Conservation (phyloP, 768 basidiomycete genomes). For the Stropharia rugosoannulata region DNA sequence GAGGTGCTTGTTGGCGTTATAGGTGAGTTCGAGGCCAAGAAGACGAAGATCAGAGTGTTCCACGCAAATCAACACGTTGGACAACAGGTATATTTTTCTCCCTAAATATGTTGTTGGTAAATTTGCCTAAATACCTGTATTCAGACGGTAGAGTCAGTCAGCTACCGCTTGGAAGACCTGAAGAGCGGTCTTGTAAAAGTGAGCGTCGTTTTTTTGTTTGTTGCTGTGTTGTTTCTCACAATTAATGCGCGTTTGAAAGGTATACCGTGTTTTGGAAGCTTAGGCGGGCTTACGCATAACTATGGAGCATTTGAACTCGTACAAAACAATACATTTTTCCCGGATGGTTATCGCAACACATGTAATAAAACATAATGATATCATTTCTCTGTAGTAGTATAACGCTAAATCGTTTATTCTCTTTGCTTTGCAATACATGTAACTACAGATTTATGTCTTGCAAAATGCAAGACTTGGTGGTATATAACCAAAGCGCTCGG, state of each 20-base stretch:
- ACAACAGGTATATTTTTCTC: constrained; percentile 58
- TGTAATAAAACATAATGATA: too few relatives aligned
- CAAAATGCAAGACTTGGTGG: too few relatives aligned
- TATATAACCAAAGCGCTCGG: too few relatives aligned
- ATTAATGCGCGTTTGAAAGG: constrained; percentile 19
- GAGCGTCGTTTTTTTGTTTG: constrained; percentile 13
- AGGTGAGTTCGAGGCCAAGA: constrained; percentile 82
- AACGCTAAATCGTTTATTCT: too few relatives aligned
- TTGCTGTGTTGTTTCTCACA: neutral
- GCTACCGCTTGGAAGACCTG: constrained; percentile 86
- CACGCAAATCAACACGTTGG: constrained; percentile 88
- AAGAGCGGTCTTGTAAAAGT: constrained; percentile 86
- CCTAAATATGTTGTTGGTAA: constrained; percentile 6
- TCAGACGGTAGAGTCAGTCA: constrained; percentile 69
- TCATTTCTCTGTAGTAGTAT: too few relatives aligned
- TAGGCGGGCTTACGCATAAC: constrained; percentile 5
- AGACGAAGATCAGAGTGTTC: constrained; percentile 80
- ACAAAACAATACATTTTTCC: too few relatives aligned
- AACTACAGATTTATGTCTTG: too few relatives aligned
- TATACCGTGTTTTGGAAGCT: constrained; percentile 41
- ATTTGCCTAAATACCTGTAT: constrained; percentile 2
- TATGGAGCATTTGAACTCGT: neutral
- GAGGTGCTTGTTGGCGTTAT: constrained; percentile 73
- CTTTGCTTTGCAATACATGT: too few relatives aligned
- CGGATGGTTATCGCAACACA: too few relatives aligned